These are phyloP conservation scores for Monosporozyma servazzii DNA, from an alignment of 805 yeast species.

Conservation along the genomic window DNA sequence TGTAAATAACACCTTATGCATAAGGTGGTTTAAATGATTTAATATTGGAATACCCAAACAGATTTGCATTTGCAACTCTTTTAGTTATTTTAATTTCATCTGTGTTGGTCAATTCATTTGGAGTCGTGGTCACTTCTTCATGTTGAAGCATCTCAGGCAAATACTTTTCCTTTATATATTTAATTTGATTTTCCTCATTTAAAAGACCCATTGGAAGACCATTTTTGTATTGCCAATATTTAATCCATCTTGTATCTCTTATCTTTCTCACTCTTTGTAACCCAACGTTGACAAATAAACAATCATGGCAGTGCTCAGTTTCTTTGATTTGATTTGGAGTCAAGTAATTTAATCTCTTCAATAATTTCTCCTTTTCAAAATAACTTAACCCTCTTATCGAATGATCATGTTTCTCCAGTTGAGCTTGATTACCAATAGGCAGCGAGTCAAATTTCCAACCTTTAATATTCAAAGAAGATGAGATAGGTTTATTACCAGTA, in stretches of 20 bases:
- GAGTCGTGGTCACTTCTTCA: slow-evolving; percentile 24
- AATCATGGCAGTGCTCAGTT: slow-evolving; percentile 42
- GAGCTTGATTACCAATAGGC: slow-evolving; percentile 9
- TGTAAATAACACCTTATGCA: background rate
- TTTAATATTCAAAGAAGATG: slow-evolving; percentile 15
- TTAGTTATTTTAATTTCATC: slow-evolving; percentile 38
- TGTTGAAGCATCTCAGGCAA: slow-evolving; percentile 26
- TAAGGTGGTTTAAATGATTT: slow-evolving; percentile 39
- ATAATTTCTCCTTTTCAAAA: slow-evolving; percentile 26
- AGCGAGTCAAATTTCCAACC: slow-evolving; percentile 29
- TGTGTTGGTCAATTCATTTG: slow-evolving; percentile 34
- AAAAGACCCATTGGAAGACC: slow-evolving; percentile 32
- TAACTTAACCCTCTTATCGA: slow-evolving; percentile 37
- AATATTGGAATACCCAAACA: slow-evolving; percentile 38
- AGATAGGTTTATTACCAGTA: background rate
- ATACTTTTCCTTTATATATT: slow-evolving; percentile 22
- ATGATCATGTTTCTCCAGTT: slow-evolving; percentile 9
- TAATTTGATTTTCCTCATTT: slow-evolving; percentile 16
- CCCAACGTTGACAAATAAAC: slow-evolving; percentile 38
- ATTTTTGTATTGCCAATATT: slow-evolving; percentile 38
- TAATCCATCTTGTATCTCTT: slow-evolving; percentile 40
- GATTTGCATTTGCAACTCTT: slow-evolving; percentile 41
- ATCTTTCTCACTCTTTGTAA: slow-evolving; percentile 35
- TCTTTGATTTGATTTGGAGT: slow-evolving; percentile 35
- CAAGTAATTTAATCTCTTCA: slow-evolving; percentile 25